These are phyloP conservation scores for Pythium phragmiticola DNA, from an alignment of 352 stramenopile species.

Conservation along the genomic window DNA sequence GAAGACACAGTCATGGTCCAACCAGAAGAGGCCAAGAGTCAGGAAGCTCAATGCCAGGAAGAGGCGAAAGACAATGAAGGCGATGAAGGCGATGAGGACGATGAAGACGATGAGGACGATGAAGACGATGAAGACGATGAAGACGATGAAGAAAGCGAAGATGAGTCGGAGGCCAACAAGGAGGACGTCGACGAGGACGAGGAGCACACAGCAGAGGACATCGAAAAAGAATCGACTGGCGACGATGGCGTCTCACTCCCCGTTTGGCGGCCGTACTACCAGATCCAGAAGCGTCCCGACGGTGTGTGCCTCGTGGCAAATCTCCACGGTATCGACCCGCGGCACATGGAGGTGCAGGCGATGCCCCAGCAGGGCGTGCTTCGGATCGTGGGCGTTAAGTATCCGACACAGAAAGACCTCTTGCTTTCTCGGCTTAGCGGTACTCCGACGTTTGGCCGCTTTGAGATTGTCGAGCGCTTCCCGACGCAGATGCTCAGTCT, in stretches of 20 bases:
- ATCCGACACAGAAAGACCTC: slow-evolving; percentile 58
- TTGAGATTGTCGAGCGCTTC: slow-evolving; percentile 62
- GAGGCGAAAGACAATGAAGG: slow-evolving; percentile 25
- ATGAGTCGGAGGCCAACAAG: too few species aligned
- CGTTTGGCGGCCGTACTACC: slow-evolving; percentile 61
- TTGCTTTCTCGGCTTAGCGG: slow-evolving; percentile 53
- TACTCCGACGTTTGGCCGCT: slow-evolving; percentile 58
- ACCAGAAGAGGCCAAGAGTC: background rate
- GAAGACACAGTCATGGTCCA: slow-evolving; percentile 1
- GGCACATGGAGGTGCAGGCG: slow-evolving; percentile 44
- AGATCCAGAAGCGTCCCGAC: slow-evolving; percentile 45
- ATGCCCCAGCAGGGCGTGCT: slow-evolving; percentile 41
- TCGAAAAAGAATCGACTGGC: slow-evolving; percentile 7
- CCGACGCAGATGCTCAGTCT: slow-evolving; percentile 43
- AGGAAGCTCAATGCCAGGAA: slow-evolving; percentile 16
- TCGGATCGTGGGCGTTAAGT: slow-evolving; percentile 46
- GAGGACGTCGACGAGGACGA: too few species aligned
- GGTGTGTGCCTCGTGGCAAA: slow-evolving; percentile 45
- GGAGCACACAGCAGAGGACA: too few species aligned
- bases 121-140: slow-evolving; percentile 1
- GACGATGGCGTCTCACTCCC: slow-evolving; percentile 36
- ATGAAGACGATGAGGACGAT: slow-evolving; percentile 11
- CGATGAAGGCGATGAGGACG: too few species aligned
- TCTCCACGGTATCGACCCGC: slow-evolving; percentile 26
- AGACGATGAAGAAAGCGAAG: too few species aligned